Evolutionary conservation across 73 alveolate species (phyloP).

Genomic region (Stentor roeselii): DNA sequence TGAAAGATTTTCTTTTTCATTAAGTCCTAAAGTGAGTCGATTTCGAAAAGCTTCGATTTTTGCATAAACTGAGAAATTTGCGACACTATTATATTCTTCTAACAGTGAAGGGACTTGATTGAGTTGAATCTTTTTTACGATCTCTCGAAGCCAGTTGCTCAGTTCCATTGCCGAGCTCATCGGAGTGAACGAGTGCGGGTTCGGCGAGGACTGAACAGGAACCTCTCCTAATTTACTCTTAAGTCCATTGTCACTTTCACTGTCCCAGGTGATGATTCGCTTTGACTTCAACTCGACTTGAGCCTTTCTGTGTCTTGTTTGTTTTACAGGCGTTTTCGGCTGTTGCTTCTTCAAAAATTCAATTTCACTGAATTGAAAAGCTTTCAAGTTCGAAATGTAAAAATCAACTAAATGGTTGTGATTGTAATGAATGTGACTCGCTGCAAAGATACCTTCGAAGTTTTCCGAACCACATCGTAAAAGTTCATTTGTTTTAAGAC

Average conservation of each 20-base stretch:
- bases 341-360: background rate
- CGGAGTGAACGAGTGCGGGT: slow-evolving; percentile 31
- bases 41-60: background rate
- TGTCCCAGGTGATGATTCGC: slow-evolving; percentile 4
- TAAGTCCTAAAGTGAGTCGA: background rate
- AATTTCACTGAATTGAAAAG: background rate
- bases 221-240: background rate
- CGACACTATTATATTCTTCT: background rate
- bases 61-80: background rate
- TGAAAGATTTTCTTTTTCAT: background rate
- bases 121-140: slow-evolving; percentile 34
- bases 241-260: background rate
- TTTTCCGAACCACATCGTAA: background rate
- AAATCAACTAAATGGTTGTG: background rate
- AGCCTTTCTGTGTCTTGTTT: background rate
- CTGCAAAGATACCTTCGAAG: slow-evolving; percentile 1
- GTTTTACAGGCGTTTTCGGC: slow-evolving; percentile 15
- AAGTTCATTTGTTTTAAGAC: background rate
- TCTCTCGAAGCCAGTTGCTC: slow-evolving; percentile 55
- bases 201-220: background rate
- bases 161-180: slow-evolving; percentile 54
- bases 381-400: background rate
- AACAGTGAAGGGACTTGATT: background rate
- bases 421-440: slow-evolving; percentile 13
- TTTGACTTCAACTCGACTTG: background rate